Evolutionary conservation across 2,329 filamentous ascomycete genomes (phyloP), one percentile per base, ranked within the genome.

Genomic region (Penicillium sp.): DNA sequence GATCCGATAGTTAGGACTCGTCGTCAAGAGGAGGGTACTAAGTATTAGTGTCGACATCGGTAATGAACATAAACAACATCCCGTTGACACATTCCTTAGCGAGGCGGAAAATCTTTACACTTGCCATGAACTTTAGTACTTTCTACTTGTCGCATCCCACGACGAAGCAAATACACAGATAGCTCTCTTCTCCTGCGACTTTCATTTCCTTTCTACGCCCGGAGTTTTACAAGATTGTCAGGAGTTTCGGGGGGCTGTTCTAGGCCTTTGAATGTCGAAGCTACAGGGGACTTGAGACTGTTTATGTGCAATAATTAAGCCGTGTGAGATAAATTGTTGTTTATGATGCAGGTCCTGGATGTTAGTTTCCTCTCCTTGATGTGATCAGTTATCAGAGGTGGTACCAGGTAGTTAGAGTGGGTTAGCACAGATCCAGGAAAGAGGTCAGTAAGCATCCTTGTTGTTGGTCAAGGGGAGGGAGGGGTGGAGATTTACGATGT

Each of bases 81-180:
- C 19, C 19, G 72, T 76, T 38, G 75, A 76, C 65, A 70, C 70
- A 3, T 75, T 74, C 55, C 68, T 76, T 58, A 73, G 68, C 49
- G 74, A 76, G 48, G 64, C 69, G 13, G 72, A 74, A 58, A 72
- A 68, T 57, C 55, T 74, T 33, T 74, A 74, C 65, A 73, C 72
- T 2, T 67, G 63, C 49, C 68, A 72, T 64, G 69, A 68, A 22
- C 40, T 72, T 2, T 72, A 66, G 30, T 3, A 19, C 14, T 28
- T 43, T 7, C 14, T 30, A 30, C 10, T n/a, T 30, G 6, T 48
- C 22, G 6, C 13, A 28, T 4, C 19, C 43, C 22, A 3, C 8
- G 16, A 28, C 43, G 13, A 42, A 8, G n/a, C n/a, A 42, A 19
- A 8, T n/a, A 40, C 14, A 40, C n/a, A 16, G 14, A 40, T 40